phyloP scores from a whole-genome alignment of 805 yeast species.

The Blastobotrys chiropterorum region DNA sequence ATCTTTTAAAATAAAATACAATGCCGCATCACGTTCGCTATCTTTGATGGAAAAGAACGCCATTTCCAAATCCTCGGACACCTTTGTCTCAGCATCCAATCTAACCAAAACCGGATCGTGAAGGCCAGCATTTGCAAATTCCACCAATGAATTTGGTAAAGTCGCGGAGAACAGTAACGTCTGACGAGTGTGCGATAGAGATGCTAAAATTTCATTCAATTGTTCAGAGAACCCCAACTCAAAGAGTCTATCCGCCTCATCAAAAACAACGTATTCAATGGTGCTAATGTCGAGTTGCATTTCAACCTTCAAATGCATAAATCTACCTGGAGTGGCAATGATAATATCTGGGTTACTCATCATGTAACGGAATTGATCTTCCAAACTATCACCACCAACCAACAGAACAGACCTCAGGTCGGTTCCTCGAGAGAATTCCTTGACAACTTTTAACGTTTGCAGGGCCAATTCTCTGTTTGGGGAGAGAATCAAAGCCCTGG shows the following conservation, averaged over 20 bases:
- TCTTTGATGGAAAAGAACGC: constrained; percentile 74
- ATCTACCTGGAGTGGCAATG: constrained; percentile 97
- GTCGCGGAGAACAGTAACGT: constrained; percentile 92
- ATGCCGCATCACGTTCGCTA: constrained; percentile 84
- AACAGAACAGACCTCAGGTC: constrained; percentile 74
- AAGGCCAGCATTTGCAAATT: constrained; percentile 95
- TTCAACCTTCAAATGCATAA: constrained; percentile 90
- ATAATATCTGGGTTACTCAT: constrained; percentile 91
- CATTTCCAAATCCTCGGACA: constrained; percentile 88
- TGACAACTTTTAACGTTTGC: constrained; percentile 83
- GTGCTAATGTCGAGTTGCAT: constrained; percentile 81
- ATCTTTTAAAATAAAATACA: constrained; percentile 70
- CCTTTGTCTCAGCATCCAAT: constrained; percentile 85
- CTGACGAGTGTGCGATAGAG: constrained; percentile 79
- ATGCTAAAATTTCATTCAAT: constrained; percentile 77
- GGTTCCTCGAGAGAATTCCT: constrained; percentile 79
- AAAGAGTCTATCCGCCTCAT: constrained; percentile 93
- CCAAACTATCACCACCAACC: constrained; percentile 98
- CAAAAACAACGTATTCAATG: constrained; percentile 88
- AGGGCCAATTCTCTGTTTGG: constrained; percentile 96
- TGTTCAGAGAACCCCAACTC: constrained; percentile 97
- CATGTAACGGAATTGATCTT: constrained; percentile 91
- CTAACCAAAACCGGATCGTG: constrained; percentile 88
- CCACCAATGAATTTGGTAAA: constrained; percentile 83
- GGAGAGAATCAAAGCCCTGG: constrained; percentile 79